phyloP scores from a whole-genome alignment of 208 protist species.

The Trypanosoma cruzi region DNA sequence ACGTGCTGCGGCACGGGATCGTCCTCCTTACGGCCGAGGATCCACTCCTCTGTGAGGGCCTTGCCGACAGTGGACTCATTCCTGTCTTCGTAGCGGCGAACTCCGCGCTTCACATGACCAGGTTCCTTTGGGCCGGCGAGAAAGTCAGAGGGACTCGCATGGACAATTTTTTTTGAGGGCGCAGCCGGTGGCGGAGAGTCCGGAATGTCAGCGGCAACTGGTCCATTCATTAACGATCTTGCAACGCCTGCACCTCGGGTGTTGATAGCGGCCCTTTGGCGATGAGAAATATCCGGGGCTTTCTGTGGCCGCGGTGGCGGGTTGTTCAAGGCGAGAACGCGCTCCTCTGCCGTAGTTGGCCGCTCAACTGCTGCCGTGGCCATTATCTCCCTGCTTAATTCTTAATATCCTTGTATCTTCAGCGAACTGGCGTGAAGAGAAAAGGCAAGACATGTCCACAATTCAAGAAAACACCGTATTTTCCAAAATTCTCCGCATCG shows the following conservation, averaged over 20 bases:
- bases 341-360: conserved; percentile 26
- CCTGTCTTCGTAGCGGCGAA: conserved; percentile 63
- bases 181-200: neutral
- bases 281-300: conserved; percentile 34
- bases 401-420: conserved; percentile 19
- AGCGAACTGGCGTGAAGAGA: neutral
- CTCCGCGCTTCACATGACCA: conserved; percentile 49
- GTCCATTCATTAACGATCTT: neutral
- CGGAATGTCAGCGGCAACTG: neutral
- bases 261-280: conserved; percentile 19
- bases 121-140: conserved; percentile 63
- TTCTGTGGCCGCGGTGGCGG: conserved; percentile 29
- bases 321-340: conserved; percentile 23
- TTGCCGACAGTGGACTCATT: conserved; percentile 55
- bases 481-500: too few relatives aligned
- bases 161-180: neutral
- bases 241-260: conserved; percentile 17
- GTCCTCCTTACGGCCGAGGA: conserved; percentile 42
- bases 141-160: conserved; percentile 55
- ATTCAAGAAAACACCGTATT: too few relatives aligned
- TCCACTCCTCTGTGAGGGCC: conserved; percentile 77
- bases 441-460: neutral
- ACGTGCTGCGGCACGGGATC: conserved; percentile 1
- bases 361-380: conserved; percentile 19
- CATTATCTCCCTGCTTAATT: conserved; percentile 4